Conservation (phyloP, 208 protist genomes). For the Trypanosoma cruzi region DNA sequence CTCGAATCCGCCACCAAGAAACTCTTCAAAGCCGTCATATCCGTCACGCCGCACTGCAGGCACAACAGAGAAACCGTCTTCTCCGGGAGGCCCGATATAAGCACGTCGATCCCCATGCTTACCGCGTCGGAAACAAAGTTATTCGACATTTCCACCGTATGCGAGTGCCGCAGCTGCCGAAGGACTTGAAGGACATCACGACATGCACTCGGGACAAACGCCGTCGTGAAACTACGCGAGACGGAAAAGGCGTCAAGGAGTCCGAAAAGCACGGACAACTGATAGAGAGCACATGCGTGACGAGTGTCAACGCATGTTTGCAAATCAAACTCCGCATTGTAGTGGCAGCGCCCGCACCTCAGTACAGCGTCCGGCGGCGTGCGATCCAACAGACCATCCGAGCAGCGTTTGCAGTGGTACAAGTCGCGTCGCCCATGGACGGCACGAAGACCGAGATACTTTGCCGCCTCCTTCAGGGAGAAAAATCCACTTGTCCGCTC, state of each 20-base stretch:
- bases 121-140: conserved; percentile 48
- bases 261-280: conserved; percentile 52
- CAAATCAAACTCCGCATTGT: conserved; percentile 73
- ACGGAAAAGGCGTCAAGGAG: conserved; percentile 60
- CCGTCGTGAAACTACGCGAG: conserved; percentile 42
- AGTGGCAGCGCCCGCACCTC: conserved; percentile 67
- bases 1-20: conserved; percentile 50
- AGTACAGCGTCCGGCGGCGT: conserved; percentile 32
- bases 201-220: conserved; percentile 27
- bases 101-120: conserved; percentile 47
- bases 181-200: conserved; percentile 37
- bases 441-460: conserved; percentile 38
- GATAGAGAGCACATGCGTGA: conserved; percentile 63
- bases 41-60: conserved; percentile 58
- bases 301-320: conserved; percentile 38
- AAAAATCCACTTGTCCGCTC: conserved; percentile 28
- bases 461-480: conserved; percentile 17
- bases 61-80: conserved; percentile 31
- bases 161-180: conserved; percentile 30
- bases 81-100: conserved; percentile 45
- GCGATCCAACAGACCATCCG: conserved; percentile 40
- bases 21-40: conserved; percentile 31
- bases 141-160: conserved; percentile 9
- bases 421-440: conserved; percentile 37
- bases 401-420: conserved; percentile 68